Conservation (phyloP, 768 basidiomycete genomes). For the Mycena amicta region DNA sequence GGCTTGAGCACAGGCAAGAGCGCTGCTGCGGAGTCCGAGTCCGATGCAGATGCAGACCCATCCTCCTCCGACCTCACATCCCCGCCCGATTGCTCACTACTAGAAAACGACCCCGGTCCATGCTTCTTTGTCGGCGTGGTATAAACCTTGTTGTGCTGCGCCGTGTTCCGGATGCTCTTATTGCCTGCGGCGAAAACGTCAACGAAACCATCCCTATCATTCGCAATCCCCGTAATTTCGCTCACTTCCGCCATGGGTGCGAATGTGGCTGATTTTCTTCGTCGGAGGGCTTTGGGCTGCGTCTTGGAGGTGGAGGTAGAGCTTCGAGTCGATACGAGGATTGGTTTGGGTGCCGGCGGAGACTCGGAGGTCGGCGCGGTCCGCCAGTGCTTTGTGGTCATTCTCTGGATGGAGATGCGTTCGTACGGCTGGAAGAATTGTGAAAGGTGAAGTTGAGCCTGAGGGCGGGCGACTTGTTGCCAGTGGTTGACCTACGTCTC, state of each 20-base stretch:
- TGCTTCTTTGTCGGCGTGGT: not conserved
- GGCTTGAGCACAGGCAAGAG: too few species aligned
- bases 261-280: not conserved
- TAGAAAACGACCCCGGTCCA: not conserved
- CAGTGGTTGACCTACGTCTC: not conserved
- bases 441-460: not conserved
- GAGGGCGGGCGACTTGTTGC: not conserved
- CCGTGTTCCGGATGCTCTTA: not conserved
- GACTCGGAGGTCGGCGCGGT: not conserved
- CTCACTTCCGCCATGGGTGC: not conserved
- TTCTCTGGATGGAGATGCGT: not conserved
- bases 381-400: not conserved
- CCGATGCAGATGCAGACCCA: too few species aligned
- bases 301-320: not conserved
- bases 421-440: not conserved
- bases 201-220: not conserved
- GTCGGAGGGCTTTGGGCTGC: not conserved
- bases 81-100: too few species aligned
- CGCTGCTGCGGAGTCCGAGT: too few species aligned
- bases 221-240: not conserved
- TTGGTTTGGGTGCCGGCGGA: too few species aligned
- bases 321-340: too few species aligned
- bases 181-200: not conserved
- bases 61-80: too few species aligned
- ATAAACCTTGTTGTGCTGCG: not conserved